These are phyloP conservation scores for Dendrocalamus latiflorus DNA, from an alignment of 202 grass and related monocot species.

Conservation along the genomic window DNA sequence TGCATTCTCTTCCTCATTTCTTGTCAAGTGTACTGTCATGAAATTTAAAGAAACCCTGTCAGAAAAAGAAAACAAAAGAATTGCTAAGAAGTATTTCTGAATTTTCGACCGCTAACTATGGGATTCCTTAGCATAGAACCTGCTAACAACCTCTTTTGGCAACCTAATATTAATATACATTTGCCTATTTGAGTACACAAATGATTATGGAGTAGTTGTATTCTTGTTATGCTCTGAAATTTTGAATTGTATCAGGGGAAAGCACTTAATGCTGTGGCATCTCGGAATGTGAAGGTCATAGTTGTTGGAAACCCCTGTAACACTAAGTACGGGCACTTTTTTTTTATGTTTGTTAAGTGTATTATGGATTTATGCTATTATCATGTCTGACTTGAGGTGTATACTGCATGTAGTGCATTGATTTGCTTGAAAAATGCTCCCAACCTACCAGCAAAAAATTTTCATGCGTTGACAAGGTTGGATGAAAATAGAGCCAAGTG, in stretches of 20 bases:
- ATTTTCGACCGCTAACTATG: neutral
- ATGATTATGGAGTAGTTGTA: neutral
- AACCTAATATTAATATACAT: neutral
- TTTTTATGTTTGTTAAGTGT: neutral
- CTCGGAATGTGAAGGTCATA: slow-evolving; percentile 75
- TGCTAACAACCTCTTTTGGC: neutral
- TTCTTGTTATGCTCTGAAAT: slow-evolving; percentile 34
- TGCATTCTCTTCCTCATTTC: neutral
- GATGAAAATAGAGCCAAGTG: slow-evolving; percentile 99
- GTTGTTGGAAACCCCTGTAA: slow-evolving; percentile 98
- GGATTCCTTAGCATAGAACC: neutral
- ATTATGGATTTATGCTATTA: neutral
- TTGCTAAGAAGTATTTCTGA: neutral
- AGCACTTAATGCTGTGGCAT: slow-evolving; percentile 93
- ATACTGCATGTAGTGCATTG: slow-evolving; percentile 56
- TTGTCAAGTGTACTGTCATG: neutral
- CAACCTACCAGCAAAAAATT: slow-evolving; percentile 76
- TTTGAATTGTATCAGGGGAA: slow-evolving; percentile 69
- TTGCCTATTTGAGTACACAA: neutral
- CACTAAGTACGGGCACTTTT: slow-evolving; percentile 59
- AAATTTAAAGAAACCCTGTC: neutral
- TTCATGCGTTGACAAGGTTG: slow-evolving; percentile 85
- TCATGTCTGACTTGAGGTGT: slow-evolving; percentile 7
- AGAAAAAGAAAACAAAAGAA: neutral
- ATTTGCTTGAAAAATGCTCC: slow-evolving; percentile 98